Conservation (phyloP, 495 filamentous ascomycete genomes). For the Xylaria scruposa region DNA sequence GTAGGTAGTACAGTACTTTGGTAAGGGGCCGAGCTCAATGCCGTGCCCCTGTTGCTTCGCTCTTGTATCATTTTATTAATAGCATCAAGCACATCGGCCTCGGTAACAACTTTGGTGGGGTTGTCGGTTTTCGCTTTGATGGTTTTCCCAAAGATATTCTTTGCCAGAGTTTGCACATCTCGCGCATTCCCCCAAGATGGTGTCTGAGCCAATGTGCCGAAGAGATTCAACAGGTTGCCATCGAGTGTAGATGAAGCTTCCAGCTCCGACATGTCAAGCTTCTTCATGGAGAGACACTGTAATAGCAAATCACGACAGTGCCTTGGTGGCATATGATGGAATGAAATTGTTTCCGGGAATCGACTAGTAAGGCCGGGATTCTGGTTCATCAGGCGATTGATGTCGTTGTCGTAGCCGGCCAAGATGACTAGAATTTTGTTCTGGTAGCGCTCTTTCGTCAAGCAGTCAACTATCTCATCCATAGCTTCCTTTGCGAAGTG, state of each 20-base stretch:
- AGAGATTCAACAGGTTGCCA: slow-evolving; percentile 41
- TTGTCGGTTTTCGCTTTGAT: slow-evolving; percentile 43
- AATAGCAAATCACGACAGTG: slow-evolving; percentile 51
- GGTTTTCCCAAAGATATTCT: slow-evolving; percentile 55
- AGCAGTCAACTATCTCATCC: slow-evolving; percentile 73
- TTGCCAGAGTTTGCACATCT: slow-evolving; percentile 66
- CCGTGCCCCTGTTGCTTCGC: slow-evolving; percentile 39
- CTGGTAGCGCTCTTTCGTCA: slow-evolving; percentile 67
- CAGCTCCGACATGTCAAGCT: slow-evolving; percentile 50
- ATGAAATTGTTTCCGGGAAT: slow-evolving; percentile 56
- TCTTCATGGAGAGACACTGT: slow-evolving; percentile 29
- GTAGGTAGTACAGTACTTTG: slow-evolving; percentile 10
- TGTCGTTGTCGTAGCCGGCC: slow-evolving; percentile 75
- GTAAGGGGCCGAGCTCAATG: neutral
- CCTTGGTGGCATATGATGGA: slow-evolving; percentile 39
- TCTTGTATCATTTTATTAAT: slow-evolving; percentile 56
- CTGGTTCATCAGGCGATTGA: slow-evolving; percentile 70
- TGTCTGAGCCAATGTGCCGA: slow-evolving; percentile 52
- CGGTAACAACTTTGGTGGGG: slow-evolving; percentile 32
- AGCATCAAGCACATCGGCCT: slow-evolving; percentile 45
- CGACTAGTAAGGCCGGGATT: slow-evolving; percentile 66
- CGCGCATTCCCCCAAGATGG: slow-evolving; percentile 73
- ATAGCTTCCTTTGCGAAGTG: slow-evolving; percentile 73
- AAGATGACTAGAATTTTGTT: slow-evolving; percentile 75
- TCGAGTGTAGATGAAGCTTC: slow-evolving; percentile 40